Conservation (phyloP, 768 basidiomycete genomes). For the Cystofilobasidium macerans region DNA sequence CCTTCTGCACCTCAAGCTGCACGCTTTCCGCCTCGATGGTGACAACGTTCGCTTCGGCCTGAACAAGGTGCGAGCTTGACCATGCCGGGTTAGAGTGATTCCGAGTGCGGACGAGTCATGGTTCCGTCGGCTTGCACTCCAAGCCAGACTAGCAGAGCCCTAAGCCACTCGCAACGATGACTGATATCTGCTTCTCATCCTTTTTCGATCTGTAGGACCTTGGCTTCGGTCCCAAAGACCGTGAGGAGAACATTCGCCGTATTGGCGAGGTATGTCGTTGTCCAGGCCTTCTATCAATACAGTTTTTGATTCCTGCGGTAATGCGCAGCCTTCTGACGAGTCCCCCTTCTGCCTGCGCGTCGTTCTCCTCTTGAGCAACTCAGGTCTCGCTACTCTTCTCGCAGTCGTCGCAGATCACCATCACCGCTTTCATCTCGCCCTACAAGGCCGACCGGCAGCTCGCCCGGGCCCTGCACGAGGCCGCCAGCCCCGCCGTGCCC, state of each 20-base stretch:
- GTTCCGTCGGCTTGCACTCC: too few species aligned
- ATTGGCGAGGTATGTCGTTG: slow-evolving; percentile 90
- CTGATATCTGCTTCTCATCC: not conserved
- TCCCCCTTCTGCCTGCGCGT: too few species aligned
- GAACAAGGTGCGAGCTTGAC: slow-evolving; percentile 66
- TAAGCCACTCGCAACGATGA: too few species aligned
- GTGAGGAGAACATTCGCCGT: slow-evolving; percentile 89
- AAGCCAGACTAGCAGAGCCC: too few species aligned
- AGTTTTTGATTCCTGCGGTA: too few species aligned
- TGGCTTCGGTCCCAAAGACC: slow-evolving; percentile 80
- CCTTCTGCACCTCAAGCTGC: slow-evolving; percentile 72
- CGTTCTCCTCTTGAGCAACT: not conserved
- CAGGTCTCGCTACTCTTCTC: slow-evolving; percentile 92
- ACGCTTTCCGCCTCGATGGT: slow-evolving; percentile 85
- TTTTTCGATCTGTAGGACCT: slow-evolving; percentile 47
- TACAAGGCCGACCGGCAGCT: slow-evolving; percentile 73
- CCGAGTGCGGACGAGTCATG: too few species aligned
- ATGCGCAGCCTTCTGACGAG: too few species aligned
- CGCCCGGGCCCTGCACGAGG: slow-evolving; percentile 70
- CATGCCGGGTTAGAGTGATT: too few species aligned
- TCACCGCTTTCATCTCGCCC: slow-evolving; percentile 99
- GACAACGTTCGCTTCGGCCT: slow-evolving; percentile 83
- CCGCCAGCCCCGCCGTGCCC: slow-evolving; percentile 48
- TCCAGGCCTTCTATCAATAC: too few species aligned
- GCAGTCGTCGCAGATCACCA: slow-evolving; percentile 67